phyloP scores from a whole-genome alignment of 1,284 basidiomycete genomes.

The Cutaneotrichosporon daszewskae region DNA sequence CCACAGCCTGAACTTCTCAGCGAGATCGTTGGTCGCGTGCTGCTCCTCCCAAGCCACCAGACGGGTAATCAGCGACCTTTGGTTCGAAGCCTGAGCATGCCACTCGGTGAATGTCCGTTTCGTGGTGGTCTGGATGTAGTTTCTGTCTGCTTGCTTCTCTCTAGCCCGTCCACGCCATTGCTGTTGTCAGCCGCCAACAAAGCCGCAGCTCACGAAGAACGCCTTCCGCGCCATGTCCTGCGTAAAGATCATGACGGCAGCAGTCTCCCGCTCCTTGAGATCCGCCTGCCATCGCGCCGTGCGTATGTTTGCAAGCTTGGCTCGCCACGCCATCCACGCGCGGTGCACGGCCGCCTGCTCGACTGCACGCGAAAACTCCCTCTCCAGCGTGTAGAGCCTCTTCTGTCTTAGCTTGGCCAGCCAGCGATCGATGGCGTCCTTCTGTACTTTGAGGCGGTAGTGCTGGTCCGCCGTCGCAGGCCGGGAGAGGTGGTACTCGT shows the following conservation, averaged over 20 bases:
- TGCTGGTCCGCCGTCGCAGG: constrained; percentile 36
- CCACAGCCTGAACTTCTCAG: constrained; percentile 18
- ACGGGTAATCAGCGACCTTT: constrained; percentile 1
- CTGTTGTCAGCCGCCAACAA: constrained; percentile 5
- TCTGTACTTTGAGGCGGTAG: constrained; percentile 19
- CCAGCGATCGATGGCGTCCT: constrained; percentile 23
- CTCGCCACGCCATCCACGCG: constrained; percentile 27
- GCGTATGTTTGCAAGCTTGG: constrained; percentile 16
- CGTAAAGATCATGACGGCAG: background rate
- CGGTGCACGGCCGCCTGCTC: constrained; percentile 1
- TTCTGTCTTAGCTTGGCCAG: constrained; percentile 13
- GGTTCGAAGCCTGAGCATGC: constrained; percentile 4
- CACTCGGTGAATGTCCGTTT: constrained; percentile 8
- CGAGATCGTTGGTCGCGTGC: background rate
- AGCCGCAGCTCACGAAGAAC: constrained; percentile 23
- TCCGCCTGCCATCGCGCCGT: constrained; percentile 35
- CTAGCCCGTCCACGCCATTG: constrained; percentile 11
- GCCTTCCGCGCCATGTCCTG: background rate
- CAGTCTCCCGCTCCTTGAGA: constrained; percentile 23
- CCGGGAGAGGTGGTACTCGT: constrained; percentile 21
- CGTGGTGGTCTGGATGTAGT: background rate
- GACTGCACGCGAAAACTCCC: background rate
- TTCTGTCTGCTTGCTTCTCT: constrained; percentile 15
- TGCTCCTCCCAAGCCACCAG: constrained; percentile 6
- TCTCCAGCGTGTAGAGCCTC: constrained; percentile 16